phyloP scores from a whole-genome alignment of 306 rosid species.

The Fragaria ananassa region DNA sequence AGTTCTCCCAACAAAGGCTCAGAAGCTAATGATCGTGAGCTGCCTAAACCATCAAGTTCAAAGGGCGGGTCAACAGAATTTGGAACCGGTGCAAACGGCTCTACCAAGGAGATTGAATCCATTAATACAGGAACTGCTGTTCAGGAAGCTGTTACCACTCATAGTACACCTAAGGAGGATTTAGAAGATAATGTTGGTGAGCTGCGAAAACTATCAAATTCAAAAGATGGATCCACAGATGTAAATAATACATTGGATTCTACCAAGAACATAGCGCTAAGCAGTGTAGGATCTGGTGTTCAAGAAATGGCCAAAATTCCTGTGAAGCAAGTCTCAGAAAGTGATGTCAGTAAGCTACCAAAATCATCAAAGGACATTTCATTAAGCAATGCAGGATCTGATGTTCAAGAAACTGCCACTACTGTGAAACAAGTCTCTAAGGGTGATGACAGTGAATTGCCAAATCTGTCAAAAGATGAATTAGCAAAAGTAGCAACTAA shows the following conservation, averaged over 20 bases:
- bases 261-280: neutral
- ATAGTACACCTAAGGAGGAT: neutral
- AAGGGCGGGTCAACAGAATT: neutral
- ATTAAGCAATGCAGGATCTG: neutral
- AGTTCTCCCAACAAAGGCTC: neutral
- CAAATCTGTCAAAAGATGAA: constrained; percentile 19
- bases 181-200: neutral
- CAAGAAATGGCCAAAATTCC: neutral
- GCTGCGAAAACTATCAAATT: neutral
- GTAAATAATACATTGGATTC: neutral
- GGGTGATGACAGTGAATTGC: constrained; percentile 30
- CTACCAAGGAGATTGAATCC: neutral
- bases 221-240: neutral
- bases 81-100: neutral
- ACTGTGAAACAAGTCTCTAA: constrained; percentile 33
- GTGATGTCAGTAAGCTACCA: neutral
- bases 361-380: neutral
- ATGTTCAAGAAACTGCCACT: neutral
- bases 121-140: neutral
- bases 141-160: neutral
- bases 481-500: constrained; percentile 27
- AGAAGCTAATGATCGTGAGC: neutral
- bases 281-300: neutral
- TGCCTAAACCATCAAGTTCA: neutral
- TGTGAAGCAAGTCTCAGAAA: neutral